A percentile compares a stretch with the other conserved stretches of the same genome.
Conservation (phyloP, 805 yeast genomes). For the Saccharomycopsis fodiens region DNA sequence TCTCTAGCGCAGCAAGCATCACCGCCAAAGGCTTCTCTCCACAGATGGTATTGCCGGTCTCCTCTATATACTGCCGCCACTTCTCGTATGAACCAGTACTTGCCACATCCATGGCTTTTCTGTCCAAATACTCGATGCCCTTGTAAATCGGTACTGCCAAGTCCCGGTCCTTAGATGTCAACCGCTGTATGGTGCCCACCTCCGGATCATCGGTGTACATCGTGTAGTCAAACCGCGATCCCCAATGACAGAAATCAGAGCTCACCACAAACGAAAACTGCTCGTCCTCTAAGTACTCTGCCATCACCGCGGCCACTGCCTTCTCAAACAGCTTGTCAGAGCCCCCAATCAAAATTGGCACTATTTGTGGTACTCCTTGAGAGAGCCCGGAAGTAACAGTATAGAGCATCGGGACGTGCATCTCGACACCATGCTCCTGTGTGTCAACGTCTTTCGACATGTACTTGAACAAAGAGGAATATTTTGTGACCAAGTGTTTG, state of each 20-base stretch:
- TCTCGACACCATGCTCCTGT: constrained; percentile 88
- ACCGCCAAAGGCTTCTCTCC: constrained; percentile 80
- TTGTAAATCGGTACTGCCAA: constrained; percentile 46
- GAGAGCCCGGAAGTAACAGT: constrained; percentile 34
- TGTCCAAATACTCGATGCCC: constrained; percentile 71
- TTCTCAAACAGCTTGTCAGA: constrained; percentile 38
- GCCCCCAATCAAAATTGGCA: constrained; percentile 78
- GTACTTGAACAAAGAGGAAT: constrained; percentile 33
- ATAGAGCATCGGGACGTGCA: constrained; percentile 79
- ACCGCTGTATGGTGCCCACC: constrained; percentile 21
- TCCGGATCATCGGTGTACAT: constrained; percentile 32
- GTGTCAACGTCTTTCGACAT: constrained; percentile 62
- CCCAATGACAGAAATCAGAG: constrained; percentile 97
- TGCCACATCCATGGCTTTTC: constrained; percentile 56
- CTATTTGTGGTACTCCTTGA: constrained; percentile 38
- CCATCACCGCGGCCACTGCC: constrained; percentile 40
- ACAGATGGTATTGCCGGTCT: constrained; percentile 85
- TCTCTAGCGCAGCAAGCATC: constrained; percentile 47
- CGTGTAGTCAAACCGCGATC: constrained; percentile 53
- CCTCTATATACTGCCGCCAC: constrained; percentile 61
- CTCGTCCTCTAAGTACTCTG: constrained; percentile 46
- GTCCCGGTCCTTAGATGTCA: constrained; percentile 5
- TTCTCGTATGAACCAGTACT: constrained; percentile 44
- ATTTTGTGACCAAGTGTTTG: constrained; percentile 28
- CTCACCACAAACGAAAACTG: constrained; percentile 68